Conservation (phyloP, 2,329 filamentous ascomycete species). For the Gnomoniopsis smithogilvyi region DNA sequence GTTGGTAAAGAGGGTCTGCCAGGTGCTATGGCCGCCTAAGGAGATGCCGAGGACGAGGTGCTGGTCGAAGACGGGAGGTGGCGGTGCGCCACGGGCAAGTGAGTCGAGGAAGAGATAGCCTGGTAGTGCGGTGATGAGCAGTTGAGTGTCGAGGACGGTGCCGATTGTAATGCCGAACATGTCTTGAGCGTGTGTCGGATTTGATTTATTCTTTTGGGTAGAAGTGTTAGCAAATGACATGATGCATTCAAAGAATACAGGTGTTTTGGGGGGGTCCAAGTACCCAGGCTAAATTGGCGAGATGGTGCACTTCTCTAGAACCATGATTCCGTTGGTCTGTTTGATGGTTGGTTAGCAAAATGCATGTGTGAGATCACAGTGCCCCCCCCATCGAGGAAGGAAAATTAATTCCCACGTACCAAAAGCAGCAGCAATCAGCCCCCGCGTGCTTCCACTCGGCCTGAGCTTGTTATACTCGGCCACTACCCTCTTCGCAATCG, state of each 20-base stretch:
- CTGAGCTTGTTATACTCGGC: constrained; percentile 59
- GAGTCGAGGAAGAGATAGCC: constrained; percentile 64
- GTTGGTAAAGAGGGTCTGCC: constrained; percentile 79
- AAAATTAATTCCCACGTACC: neutral
- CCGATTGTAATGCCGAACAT: constrained; percentile 79
- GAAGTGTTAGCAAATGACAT: no score
- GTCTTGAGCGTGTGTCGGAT: constrained; percentile 79
- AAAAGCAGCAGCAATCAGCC: constrained; percentile 78
- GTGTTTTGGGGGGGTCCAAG: no score
- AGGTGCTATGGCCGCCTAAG: constrained; percentile 82
- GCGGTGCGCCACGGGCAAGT: constrained; percentile 26
- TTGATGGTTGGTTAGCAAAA: neutral
- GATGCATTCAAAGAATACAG: no score
- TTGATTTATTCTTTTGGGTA: constrained; percentile 76
- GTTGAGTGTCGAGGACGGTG: constrained; percentile 70
- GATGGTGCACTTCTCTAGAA: constrained; percentile 60
- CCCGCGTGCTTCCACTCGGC: constrained; percentile 36
- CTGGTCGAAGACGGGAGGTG: constrained; percentile 42
- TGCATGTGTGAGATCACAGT: neutral
- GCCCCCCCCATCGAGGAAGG: neutral
- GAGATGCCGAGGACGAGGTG: constrained; percentile 81
- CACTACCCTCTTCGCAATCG: constrained; percentile 67
- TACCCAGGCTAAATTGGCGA: constrained; percentile 56
- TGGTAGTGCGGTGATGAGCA: constrained; percentile 74
- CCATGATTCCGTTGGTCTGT: constrained; percentile 90